These are phyloP conservation scores for Nicotiana otophora DNA, from an alignment of 257 asterid genomes.

Conservation along the genomic window DNA sequence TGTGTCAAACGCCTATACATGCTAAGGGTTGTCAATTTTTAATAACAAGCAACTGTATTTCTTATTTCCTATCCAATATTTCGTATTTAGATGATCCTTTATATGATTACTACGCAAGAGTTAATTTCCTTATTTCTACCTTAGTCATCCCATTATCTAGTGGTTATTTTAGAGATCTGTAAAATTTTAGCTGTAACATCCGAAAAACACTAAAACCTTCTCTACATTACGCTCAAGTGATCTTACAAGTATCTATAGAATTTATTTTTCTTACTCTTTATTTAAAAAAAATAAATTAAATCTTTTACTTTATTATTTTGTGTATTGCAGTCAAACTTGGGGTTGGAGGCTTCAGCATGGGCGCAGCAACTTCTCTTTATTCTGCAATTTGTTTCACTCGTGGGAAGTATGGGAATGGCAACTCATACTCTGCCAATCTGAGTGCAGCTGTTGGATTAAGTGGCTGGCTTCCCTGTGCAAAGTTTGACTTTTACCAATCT, in stretches of 20 bases:
- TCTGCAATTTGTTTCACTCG: conserved; percentile 62
- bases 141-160: background rate
- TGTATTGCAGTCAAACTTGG: conserved; percentile 66
- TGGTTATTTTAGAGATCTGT: background rate
- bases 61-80: background rate
- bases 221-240: background rate
- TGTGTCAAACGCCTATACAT: background rate
- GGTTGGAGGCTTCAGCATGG: conserved; percentile 95
- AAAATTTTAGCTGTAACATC: background rate
- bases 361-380: conserved; percentile 78
- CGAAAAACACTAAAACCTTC: background rate
- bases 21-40: background rate
- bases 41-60: background rate
- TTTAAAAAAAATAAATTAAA: background rate
- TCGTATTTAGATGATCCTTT: background rate
- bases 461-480: conserved; percentile 95
- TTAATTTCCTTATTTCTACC: background rate
- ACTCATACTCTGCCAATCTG: conserved; percentile 52
- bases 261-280: background rate
- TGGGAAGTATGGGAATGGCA: conserved; percentile 67
- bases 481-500: conserved; percentile 36
- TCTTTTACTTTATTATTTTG: conserved; percentile 10
- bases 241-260: background rate
- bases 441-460: conserved; percentile 79
- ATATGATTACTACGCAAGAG: background rate